Evolutionary conservation across 2,329 filamentous ascomycete species (phyloP), one percentile per base, ranked within the genome.

Genomic region (Hysterium pulicare): DNA sequence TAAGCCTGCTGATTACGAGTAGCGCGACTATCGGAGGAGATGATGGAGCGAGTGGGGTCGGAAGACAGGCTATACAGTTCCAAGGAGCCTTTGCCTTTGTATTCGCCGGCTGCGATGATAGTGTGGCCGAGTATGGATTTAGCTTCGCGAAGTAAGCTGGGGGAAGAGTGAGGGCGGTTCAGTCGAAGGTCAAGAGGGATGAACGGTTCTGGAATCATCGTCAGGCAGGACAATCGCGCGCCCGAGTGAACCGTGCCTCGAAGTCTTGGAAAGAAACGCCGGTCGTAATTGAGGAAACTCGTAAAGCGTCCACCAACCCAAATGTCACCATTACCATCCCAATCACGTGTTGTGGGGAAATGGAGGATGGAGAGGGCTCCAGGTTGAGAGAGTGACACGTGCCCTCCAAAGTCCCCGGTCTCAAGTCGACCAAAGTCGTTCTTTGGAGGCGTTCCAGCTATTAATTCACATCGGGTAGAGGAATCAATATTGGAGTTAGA

Each of bases 261-360:
- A 6, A 95, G 77, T 13, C 79, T 79, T 0, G 89, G 87, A 57
- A 96, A 94, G 65, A 81, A 88, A 33, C 91, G 84, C 3, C 90
- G 81, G 60, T 96, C 90, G 67, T 95, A 97, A 59, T 89, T 85
- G 3, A 96, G 72, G 43, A 96, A 87, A 55, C 83, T 90, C 4
- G 90, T 86, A 61, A 96, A 96, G 13, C 91, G 81, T 0, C 91
- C 91, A 4, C 86, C 88, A 26, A 96, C 82, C 70, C 90, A 91
- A 31, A 97, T 93, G 22, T 93, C 86, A 45, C 85, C 78, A 38
- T 87, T 86, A 15, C 82, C 73, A 48, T 79, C 74, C 37, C 71
- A 69, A 7, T 71, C 66, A 0, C 75, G 77, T 1, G 79, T 70
- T 7, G 71, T 73, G 11, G 84, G 83, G 21, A 90, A 73, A 59